A percentile compares a stretch with the other conserved stretches of the same genome.
Conservation (phyloP, 768 basidiomycete species). For the Suillus americanus region DNA sequence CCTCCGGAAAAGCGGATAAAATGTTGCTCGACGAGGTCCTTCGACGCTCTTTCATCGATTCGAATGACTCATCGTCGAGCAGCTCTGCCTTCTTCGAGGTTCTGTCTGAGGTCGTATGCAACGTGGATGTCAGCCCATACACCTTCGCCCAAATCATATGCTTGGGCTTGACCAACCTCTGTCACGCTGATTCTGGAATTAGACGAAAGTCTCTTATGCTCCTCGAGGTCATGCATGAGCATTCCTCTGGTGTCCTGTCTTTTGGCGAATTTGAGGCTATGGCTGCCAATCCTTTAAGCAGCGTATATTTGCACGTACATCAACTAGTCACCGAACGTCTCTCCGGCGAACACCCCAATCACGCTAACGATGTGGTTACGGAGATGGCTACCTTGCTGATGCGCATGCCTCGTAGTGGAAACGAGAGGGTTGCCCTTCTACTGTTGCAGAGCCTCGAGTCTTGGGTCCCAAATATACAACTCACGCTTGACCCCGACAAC, state of each 20-base stretch:
- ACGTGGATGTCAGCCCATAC: slow-evolving; percentile 53
- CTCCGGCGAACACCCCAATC: slow-evolving; percentile 71
- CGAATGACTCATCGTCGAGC: slow-evolving; percentile 52
- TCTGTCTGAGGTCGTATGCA: slow-evolving; percentile 67
- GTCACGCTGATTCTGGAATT: slow-evolving; percentile 61
- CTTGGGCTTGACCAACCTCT: slow-evolving; percentile 82
- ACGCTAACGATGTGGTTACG: slow-evolving; percentile 62
- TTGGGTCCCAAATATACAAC: slow-evolving; percentile 77
- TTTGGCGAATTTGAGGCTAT: slow-evolving; percentile 75
- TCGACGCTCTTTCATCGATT: slow-evolving; percentile 64
- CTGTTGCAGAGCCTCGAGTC: slow-evolving; percentile 78
- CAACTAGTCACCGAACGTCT: slow-evolving; percentile 74
- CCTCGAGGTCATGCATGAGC: slow-evolving; percentile 70
- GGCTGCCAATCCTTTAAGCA: slow-evolving; percentile 68
- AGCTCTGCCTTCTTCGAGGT: slow-evolving; percentile 76
- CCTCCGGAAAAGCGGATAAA: slow-evolving; percentile 52
- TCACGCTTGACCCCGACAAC: slow-evolving; percentile 56
- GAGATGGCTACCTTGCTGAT: slow-evolving; percentile 77
- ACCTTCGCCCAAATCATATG: slow-evolving; percentile 74
- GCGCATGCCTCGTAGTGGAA: slow-evolving; percentile 52
- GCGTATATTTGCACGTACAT: slow-evolving; percentile 80
- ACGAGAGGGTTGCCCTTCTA: slow-evolving; percentile 50
- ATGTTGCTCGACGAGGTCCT: slow-evolving; percentile 65
- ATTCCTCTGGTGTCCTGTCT: slow-evolving; percentile 62
- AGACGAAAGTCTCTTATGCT: slow-evolving; percentile 79